Conservation (phyloP, 495 filamentous ascomycete genomes). For the Aspergillus ellipticus region DNA sequence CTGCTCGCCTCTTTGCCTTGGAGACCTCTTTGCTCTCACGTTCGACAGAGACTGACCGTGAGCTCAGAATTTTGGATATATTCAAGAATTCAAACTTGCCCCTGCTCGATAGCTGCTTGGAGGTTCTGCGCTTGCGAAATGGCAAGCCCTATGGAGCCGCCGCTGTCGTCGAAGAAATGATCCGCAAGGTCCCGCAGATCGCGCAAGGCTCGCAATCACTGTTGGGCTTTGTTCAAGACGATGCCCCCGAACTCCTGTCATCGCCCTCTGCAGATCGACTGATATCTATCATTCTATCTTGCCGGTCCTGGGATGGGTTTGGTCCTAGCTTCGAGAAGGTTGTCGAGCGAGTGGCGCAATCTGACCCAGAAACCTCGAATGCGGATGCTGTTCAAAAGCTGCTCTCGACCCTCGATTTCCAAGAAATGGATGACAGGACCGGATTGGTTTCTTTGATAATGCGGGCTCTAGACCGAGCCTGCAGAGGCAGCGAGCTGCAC, state of each 20-base stretch:
- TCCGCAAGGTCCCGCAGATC: slow-evolving; percentile 40
- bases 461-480: slow-evolving; percentile 34
- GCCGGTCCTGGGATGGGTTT: slow-evolving; percentile 40
- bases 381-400: slow-evolving; percentile 38
- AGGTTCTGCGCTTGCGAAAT: slow-evolving; percentile 55
- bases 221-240: slow-evolving; percentile 39
- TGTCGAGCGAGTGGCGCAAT: slow-evolving; percentile 34
- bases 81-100: slow-evolving; percentile 26
- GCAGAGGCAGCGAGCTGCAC: slow-evolving; percentile 33
- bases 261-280: slow-evolving; percentile 52
- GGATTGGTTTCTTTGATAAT: slow-evolving; percentile 36
- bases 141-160: slow-evolving; percentile 84
- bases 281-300: slow-evolving; percentile 37
- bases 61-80: slow-evolving; percentile 16
- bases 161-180: slow-evolving; percentile 52
- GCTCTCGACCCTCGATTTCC: slow-evolving; percentile 38
- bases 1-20: slow-evolving; percentile 59
- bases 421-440: slow-evolving; percentile 31
- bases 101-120: slow-evolving; percentile 49
- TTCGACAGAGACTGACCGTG: slow-evolving; percentile 24
- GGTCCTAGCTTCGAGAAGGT: slow-evolving; percentile 36
- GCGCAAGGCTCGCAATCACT: slow-evolving; percentile 33
- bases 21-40: slow-evolving; percentile 43
- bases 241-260: slow-evolving; percentile 48
- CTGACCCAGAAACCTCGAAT: slow-evolving; percentile 39